Evolutionary conservation across 2,329 filamentous ascomycete species (phyloP), one percentile per base, ranked within the genome.

Genomic region (Fusarium papillatum): DNA sequence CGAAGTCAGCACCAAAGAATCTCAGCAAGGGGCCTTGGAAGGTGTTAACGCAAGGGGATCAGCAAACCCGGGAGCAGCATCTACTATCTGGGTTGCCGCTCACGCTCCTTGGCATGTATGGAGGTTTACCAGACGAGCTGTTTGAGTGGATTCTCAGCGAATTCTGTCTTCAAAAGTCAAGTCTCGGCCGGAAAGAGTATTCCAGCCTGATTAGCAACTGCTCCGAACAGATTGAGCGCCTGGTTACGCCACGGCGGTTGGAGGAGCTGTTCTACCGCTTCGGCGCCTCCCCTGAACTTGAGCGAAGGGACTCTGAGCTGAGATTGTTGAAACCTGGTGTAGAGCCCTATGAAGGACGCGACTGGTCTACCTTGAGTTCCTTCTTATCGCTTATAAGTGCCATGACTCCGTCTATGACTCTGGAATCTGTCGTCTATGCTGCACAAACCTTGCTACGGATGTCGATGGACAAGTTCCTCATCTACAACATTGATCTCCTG

Each of bases 131-230:
- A 0, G 90, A 94, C 71, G 88, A 93, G 66, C 79, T 95, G 1
- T 87, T 95, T 62, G 78, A 88, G 19, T 96, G 94, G 94, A 85
- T 95, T 5, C 79, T 94, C 8, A 84, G 90, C 62, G 88, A 92
- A 83, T 84, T 92, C 26, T 90, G 88, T 66, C 80, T 85, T 3
- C 91, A 94, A 77, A 83, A 85, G 48, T 88, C 89, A 38, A 84
- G 87, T 50, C 86, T 90, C 55, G 81, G 95, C 50, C 88, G 91
- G 62, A 82, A 87, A 66, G 90, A 92, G 70, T 95, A 95, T 80
- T 85, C 88, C 66, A 87, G 88, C 55, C 82, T 95, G 6, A 83
- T 90, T 64, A 83, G 86, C 39, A 80, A 84, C 62, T 88, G 86
- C 62, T 73, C 82, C 1, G 83, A 86, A 26, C 86, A 90, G 62